Evolutionary conservation across 345 rosid genomes (phyloP).

Genomic region (Eucalyptus urophylla): DNA sequence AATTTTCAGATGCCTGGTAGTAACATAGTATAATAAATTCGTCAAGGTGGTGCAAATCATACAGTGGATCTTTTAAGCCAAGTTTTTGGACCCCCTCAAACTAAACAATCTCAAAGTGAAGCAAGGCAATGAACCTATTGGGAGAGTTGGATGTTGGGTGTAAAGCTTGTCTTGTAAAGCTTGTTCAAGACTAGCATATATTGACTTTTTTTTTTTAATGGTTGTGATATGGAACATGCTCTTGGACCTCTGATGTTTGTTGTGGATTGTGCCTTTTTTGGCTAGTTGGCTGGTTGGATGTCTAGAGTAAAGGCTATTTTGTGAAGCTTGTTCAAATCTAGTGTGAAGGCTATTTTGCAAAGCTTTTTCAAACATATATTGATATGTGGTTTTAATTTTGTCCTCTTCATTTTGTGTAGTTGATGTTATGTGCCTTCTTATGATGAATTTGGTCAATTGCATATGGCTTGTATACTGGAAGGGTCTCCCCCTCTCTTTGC

Average conservation of each 20-base stretch:
- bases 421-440: neutral
- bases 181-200: neutral
- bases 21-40: neutral
- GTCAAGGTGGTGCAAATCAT: neutral
- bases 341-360: neutral
- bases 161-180: neutral
- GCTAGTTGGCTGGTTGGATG: neutral
- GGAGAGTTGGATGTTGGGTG: neutral
- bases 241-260: accelerated
- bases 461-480: neutral
- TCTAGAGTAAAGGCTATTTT: neutral
- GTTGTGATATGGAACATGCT: neutral
- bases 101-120: neutral
- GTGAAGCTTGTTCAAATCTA: accelerated
- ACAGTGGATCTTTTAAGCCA: neutral
- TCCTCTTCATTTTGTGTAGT: neutral
- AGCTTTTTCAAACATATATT: neutral
- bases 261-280: neutral
- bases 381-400: neutral
- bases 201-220: neutral
- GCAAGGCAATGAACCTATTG: neutral
- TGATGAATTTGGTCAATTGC: neutral
- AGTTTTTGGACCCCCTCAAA: neutral
- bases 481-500: neutral
- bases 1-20: accelerated